Conservation (phyloP, 148 eudicot genomes). For the Hydrangea macrophylla region DNA sequence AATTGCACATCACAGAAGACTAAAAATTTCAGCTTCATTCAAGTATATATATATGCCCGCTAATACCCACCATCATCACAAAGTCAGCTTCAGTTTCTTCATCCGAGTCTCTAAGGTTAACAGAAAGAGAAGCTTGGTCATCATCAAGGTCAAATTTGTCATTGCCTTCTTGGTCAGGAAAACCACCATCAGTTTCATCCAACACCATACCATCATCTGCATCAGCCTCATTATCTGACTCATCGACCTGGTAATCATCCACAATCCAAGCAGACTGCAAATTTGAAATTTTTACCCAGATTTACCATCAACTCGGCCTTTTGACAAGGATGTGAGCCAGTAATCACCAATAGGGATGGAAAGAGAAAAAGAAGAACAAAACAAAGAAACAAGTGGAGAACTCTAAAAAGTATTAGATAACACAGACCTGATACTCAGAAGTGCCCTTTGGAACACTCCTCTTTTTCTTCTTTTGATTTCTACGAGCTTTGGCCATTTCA, state of each 20-base stretch:
- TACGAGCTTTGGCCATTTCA: constrained; percentile 94
- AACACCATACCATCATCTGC: constrained; percentile 75
- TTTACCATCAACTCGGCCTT: neutral
- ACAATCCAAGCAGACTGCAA: constrained; percentile 96
- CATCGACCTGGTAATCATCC: constrained; percentile 71
- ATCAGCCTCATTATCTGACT: constrained; percentile 46
- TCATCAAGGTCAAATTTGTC: constrained; percentile 59
- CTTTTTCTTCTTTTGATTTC: constrained; percentile 58
- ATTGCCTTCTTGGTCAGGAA: constrained; percentile 23
- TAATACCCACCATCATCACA: constrained; percentile 69
- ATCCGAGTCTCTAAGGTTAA: constrained; percentile 61
- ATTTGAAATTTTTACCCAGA: neutral
- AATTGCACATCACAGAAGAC: neutral
- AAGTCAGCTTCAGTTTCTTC: constrained; percentile 75
- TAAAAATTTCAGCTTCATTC: too few relatives aligned
- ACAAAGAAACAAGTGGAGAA: neutral
- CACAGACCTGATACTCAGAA: constrained; percentile 88
- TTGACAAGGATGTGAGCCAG: too few relatives aligned
- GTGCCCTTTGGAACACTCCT: constrained; percentile 69
- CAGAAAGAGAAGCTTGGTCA: constrained; percentile 79
- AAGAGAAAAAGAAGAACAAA: neutral
- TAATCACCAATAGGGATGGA: neutral
- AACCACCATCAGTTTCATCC: constrained; percentile 45
- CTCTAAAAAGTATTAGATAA: neutral
- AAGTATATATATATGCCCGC: neutral